phyloP scores from a whole-genome alignment of 2,329 filamentous ascomycete species.

The Neoascochyta sp. region DNA sequence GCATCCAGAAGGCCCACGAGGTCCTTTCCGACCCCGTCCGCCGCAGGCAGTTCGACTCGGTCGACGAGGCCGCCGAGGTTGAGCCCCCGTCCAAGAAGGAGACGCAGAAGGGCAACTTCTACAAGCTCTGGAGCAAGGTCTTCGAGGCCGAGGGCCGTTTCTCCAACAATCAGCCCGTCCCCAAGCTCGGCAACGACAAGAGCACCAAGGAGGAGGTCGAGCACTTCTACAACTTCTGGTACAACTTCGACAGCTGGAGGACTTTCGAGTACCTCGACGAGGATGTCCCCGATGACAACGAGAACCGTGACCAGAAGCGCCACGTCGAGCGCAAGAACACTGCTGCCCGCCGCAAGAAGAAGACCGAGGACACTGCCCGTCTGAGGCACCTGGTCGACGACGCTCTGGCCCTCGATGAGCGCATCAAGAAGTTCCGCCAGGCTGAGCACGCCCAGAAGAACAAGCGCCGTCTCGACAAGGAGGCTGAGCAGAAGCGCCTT shows the following conservation, averaged over 20 bases:
- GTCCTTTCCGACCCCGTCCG: slow-evolving; percentile 87
- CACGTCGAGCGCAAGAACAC: slow-evolving; percentile 98
- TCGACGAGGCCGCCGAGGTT: slow-evolving; percentile 89
- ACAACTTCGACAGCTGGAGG: slow-evolving; percentile 98
- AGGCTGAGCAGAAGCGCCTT: slow-evolving; percentile 83
- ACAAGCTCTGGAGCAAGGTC: slow-evolving; percentile 87
- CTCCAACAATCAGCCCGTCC: slow-evolving; percentile 86
- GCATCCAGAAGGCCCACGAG: slow-evolving; percentile 97
- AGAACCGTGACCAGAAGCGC: slow-evolving; percentile 98
- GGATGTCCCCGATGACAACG: slow-evolving; percentile 97
- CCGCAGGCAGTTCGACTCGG: slow-evolving; percentile 92
- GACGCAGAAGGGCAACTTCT: slow-evolving; percentile 79
- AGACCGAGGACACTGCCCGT: slow-evolving; percentile 93
- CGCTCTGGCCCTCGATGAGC: slow-evolving; percentile 77
- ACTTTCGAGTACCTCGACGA: slow-evolving; percentile 98
- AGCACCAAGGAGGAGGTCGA: slow-evolving; percentile 87
- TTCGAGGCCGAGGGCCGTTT: slow-evolving; percentile 93
- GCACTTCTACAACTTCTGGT: slow-evolving; percentile 99
- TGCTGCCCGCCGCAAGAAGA: slow-evolving; percentile 98
- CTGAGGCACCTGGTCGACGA: slow-evolving; percentile 89
- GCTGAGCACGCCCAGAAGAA: slow-evolving; percentile 91
- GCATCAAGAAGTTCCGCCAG: slow-evolving; percentile 96
- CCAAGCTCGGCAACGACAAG: slow-evolving; percentile 77
- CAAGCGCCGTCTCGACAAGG: slow-evolving; percentile 85
- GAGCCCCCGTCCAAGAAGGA: slow-evolving; percentile 93